Conservation (phyloP, 441 rosid genomes). For the Gossypium trilobum region DNA sequence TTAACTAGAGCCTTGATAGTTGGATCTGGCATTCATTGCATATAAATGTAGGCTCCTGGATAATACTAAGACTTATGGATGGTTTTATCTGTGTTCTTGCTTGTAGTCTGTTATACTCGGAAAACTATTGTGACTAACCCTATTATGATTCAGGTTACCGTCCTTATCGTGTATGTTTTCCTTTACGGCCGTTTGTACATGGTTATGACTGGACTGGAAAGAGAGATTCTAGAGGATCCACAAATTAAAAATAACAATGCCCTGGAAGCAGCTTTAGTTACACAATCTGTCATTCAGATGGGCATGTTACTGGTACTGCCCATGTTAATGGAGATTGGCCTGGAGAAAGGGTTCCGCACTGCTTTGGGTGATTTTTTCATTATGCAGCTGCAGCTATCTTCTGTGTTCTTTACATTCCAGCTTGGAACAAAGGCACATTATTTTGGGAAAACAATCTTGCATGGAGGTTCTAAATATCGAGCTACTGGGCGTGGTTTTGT, state of each 20-base stretch:
- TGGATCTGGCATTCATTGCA: not conserved
- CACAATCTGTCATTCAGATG: constrained; percentile 81
- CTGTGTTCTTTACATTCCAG: constrained; percentile 81
- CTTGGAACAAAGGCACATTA: constrained; percentile 86
- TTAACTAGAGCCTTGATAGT: not conserved
- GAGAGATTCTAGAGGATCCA: constrained; percentile 37
- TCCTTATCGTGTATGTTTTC: constrained; percentile 67
- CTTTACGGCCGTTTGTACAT: constrained; percentile 89
- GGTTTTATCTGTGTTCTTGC: not conserved
- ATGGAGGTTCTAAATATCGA: constrained; percentile 84
- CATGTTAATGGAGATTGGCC: constrained; percentile 92
- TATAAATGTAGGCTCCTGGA: not conserved
- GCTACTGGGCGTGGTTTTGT: constrained; percentile 92
- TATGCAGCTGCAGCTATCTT: constrained; percentile 80
- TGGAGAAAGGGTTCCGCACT: constrained; percentile 86
- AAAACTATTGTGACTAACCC: not conserved
- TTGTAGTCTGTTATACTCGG: not conserved
- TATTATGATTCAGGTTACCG: constrained; percentile 47
- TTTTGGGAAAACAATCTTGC: constrained; percentile 79
- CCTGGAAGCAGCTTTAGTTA: constrained; percentile 79
- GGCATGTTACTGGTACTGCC: constrained; percentile 82
- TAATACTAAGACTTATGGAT: not conserved
- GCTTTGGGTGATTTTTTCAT: constrained; percentile 70
- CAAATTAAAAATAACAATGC: constrained; percentile 44
- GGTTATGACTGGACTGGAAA: constrained; percentile 77